Base-by-base conservation (phyloP, 1,139 yeast genomes). In the Candida tetrigidarum region DNA sequence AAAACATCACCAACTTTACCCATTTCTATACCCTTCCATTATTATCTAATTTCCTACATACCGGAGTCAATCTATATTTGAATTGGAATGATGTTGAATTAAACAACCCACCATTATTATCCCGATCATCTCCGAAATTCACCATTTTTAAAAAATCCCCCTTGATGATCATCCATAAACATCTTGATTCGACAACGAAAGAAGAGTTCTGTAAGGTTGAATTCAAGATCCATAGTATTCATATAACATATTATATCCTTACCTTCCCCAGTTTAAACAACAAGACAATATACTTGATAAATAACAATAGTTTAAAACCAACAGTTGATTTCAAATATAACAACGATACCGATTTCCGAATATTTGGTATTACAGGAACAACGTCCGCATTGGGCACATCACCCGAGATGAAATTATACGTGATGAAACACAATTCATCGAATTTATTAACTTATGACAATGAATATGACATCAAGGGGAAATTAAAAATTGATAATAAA, bases 321-420 rank as follows among this genome's bases (percentile, higher is more conserved):
- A 62, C 65, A 10, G 70, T 66, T 7, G 78, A 72, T 48, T 59
- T 67, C 26, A 46, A 53, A 22, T 62, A 59, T 52, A 55, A 58
- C 52, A 55, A 58, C 29, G 55, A 53, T 26, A 62, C 71, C 20
- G 67, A 67, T 43, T 54, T 71, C 22, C 57, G 78, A 23, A 55
- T 69, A 3, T 46, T 53, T 30, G 77, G 77, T 0, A 62, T 68
- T 1, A 62, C 74, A 3, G 75, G 74, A 0, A 66, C 71, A 3
- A 56, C 73, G 1, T 68, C 76, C 8, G 67, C 75, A 0, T 69
- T 71, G 49, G 75, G 74, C 7, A 43, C 50, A 3, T 66, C 62
- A 42, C 68, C 71, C 1, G 52, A 63, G 10, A 56, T 70, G 32
- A 59, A 63, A 40, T 43, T 67, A 27, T 63, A 51, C 42, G 60